Base-by-base conservation (phyloP, 352 stramenopile genomes). In the Phytophthora cryptogea region DNA sequence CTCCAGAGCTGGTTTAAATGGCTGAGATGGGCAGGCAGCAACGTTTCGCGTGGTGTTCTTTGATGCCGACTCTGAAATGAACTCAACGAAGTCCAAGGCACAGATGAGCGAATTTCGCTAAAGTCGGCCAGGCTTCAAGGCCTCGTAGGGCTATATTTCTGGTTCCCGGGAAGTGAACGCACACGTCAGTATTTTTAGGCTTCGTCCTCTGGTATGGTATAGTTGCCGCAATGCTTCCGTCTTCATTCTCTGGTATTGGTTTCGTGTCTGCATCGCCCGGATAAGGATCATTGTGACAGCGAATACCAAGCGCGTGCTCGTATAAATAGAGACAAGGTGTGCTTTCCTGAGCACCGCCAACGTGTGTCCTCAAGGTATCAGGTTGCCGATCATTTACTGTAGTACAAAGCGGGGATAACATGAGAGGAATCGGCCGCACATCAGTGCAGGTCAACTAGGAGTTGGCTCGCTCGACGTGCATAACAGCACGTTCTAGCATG, bases 141-240 rank as follows among this genome's bases (percentile, higher is more conserved):
- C 27, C 9, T 23, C 23, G 8, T 33, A 40, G 8, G 13, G 42
- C 47, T 69, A 61, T 65, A 65, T 69, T 69, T 23, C 20, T 69
- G 61, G 54, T 37, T 35, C 17, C 4, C 14, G 41, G 11, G 13
- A 37, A 47, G 17, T 23, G 36, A 30, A 51, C 5, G 32, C 10
- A 47, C 20, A 17, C 26, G 10, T 20, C 28, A 36, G 36, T 67
- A 68, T 63, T 68, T 63, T 50, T 68, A 68, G 51, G 28, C 27
- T 10, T 41, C 32, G 30, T 23, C 14, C 37, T 57, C 6, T 37
- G 11, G 40, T 23, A 23, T 2, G 20, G 26, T 40, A 37, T 55
- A 9, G 26, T 49, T 39, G 17, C n/a, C 32, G 3, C 16, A 9
- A 23, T 37, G 40, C 8, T 8, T 17, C 27, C 33, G 28, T 62